Conservation (phyloP, 441 rosid species). For the Adansonia grandidieri region DNA sequence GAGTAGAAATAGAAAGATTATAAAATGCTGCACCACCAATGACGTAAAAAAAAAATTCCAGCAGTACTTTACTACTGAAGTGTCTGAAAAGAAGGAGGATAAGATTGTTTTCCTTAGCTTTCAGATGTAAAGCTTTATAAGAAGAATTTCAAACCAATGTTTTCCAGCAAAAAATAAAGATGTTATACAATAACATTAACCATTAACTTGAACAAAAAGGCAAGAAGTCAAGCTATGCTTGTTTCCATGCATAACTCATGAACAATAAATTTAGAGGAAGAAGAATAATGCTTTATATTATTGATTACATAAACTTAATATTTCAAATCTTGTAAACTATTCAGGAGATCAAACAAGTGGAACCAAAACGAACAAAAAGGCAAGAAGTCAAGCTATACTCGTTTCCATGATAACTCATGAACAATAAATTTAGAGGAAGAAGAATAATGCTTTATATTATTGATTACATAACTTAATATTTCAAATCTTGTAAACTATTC, state of each 20-base stretch:
- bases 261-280: background rate
- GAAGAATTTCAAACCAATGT: background rate
- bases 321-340: background rate
- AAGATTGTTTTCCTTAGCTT: background rate
- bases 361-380: background rate
- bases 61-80: background rate
- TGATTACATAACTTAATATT: background rate
- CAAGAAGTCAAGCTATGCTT: background rate
- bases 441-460: background rate
- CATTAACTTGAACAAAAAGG: background rate
- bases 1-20: background rate
- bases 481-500: background rate
- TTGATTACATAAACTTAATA: background rate
- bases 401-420: background rate
- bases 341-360: background rate
- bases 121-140: background rate
- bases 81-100: background rate
- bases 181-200: background rate
- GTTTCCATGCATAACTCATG: background rate
- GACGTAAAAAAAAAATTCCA: background rate
- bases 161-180: background rate
- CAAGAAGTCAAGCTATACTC: background rate
- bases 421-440: background rate
- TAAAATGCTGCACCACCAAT: conserved; percentile 2
- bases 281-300: background rate